Evolutionary conservation across 495 filamentous ascomycete genomes (phyloP), one percentile per base, ranked within the genome.

Genomic region (Bacidia rubella): DNA sequence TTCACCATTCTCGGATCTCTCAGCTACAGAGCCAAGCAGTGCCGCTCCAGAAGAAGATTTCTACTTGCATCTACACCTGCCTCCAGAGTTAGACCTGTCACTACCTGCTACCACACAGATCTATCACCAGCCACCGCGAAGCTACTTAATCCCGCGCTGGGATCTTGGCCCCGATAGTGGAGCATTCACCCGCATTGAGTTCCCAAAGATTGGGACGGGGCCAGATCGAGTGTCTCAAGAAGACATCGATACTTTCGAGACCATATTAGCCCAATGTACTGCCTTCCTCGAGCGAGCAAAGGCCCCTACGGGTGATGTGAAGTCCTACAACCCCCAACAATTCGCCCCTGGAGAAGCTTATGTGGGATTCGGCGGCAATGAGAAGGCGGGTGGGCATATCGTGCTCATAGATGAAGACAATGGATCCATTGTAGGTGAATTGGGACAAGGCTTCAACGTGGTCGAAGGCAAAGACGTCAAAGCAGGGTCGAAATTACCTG

Each of bases 401-500:
- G 92, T 97, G n/a, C 73, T 98, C 2, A 71, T 97, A 24, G 87
- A 98, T 54, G 92, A 98, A 61, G 90, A 97, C 56, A 82, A 98
- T 72, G 92, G 87, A 46, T 90, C 84, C 64, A 84, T 97, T 3
- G 87, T 98, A 17, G 93, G 92, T 25, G 92, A 96, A 62, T 73
- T 98, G 53, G 74, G 80, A 23, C 86, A 90, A 41, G 86, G 83
- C 7, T 90, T 87, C 60, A 70, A 89, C 43, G 72, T 95, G 25
- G 74, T 89, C 19, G 92, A 92, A 58, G 76, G 83, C 54, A 68
- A 77, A 39, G 74, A 72, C 45, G 72, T 98, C 49, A 76, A 83
- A 57, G 78, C 80, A 23, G 92, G 92, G 29, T 90, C 85, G 21
- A 96, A 98, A 70, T 83, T 83, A 61, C 92, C 92, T 9, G 92